Evolutionary conservation across 805 yeast species (phyloP).

Genomic region (Torulaspora gathmanii): DNA sequence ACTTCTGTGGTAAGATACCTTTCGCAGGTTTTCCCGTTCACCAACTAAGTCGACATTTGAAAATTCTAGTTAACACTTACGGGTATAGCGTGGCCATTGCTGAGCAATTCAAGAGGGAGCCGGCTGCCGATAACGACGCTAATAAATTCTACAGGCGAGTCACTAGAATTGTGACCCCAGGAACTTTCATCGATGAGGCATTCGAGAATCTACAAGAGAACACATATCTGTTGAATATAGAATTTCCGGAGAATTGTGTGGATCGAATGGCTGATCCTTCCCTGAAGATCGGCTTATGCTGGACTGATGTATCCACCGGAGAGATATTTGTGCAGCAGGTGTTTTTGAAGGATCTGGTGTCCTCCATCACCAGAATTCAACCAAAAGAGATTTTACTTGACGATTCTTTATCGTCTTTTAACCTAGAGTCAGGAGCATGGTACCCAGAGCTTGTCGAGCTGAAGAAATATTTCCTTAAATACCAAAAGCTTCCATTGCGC

Average conservation of each 20-base stretch:
- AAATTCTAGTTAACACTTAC: conserved; percentile 63
- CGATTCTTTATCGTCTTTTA: conserved; percentile 40
- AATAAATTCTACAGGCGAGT: conserved; percentile 59
- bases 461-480: conserved; percentile 54
- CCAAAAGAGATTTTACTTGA: conserved; percentile 76
- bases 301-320: conserved; percentile 89
- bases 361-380: conserved; percentile 69
- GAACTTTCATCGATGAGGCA: conserved; percentile 84
- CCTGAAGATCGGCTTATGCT: conserved; percentile 61
- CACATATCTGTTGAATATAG: conserved; percentile 64
- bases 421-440: conserved; percentile 48
- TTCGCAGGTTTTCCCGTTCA: conserved; percentile 90
- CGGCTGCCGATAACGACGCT: conserved; percentile 31
- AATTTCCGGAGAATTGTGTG: conserved; percentile 50
- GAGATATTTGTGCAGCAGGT: conserved; percentile 66
- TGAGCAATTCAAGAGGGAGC: conserved; percentile 51
- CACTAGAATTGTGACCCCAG: conserved; percentile 81
- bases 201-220: conserved; percentile 68
- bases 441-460: conserved; percentile 54
- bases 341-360: conserved; percentile 51
- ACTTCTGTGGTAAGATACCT: conserved; percentile 46
- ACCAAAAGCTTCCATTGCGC: conserved; percentile 41
- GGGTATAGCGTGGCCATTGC: conserved; percentile 74
- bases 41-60: conserved; percentile 68
- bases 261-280: conserved; percentile 36